Conservation (phyloP, 2,329 filamentous ascomycete species). For the Phialophora macrospora region DNA sequence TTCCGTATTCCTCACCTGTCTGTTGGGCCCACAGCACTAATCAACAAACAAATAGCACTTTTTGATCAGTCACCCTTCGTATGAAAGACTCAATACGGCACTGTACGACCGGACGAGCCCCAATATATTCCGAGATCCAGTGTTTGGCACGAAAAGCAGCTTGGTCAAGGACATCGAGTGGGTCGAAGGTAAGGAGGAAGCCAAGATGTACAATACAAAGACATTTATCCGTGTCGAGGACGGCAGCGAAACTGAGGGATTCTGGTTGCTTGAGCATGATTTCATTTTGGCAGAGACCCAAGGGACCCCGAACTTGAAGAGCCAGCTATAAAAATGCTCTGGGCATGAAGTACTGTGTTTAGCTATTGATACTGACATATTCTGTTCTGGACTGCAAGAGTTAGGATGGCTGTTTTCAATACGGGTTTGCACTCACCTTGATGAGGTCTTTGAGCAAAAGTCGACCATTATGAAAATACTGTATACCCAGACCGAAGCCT, state of each 20-base stretch:
- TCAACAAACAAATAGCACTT: neutral
- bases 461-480: neutral
- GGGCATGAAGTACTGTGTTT: neutral
- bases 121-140: neutral
- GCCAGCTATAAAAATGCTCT: neutral
- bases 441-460: neutral
- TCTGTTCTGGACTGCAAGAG: neutral
- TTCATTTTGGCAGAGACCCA: neutral
- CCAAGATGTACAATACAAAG: slow-evolving; percentile 1
- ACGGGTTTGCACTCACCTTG: no score
- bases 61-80: neutral
- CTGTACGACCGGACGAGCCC: neutral
- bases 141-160: slow-evolving; percentile 13
- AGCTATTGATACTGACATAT: neutral
- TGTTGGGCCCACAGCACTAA: neutral
- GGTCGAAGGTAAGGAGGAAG: slow-evolving; percentile 4
- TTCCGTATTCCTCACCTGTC: neutral
- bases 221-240: neutral
- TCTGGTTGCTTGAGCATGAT: neutral
- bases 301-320: neutral
- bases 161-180: slow-evolving; percentile 11
- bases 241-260: neutral
- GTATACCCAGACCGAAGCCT: neutral
- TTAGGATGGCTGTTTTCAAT: neutral
- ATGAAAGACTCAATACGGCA: neutral